Base-by-base conservation (phyloP, 1,284 basidiomycete genomes). In the Ganoderma sinense region DNA sequence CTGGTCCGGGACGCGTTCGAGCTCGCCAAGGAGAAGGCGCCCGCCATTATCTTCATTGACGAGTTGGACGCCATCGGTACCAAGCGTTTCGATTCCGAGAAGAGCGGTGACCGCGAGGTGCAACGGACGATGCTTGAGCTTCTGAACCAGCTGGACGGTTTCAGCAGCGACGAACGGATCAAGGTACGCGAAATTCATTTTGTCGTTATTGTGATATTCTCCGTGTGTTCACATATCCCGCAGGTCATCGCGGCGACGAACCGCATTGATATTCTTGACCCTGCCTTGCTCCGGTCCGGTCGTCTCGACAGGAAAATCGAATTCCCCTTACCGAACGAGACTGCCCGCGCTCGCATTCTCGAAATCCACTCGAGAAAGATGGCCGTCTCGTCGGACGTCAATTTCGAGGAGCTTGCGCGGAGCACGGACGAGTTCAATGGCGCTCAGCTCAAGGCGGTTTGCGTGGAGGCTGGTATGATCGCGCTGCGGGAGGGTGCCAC, bases 391-490 rank as follows among this genome's bases (percentile, higher is more conserved):
- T 82, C 87, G 23, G 89, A 89, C 74, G 91, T 94, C 75, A 94
- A 94, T 81, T 94, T 88, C 78, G 91, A 93, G 73, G 92, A 94
- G 78, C 82, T 94, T 59, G 91, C 92, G 14, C 82, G 91, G 71
- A 89, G 87, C 69, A 93, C 92, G 20, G 92, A 94, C 79, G 92
- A 94, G 79, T 92, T 94, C 85, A 94, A 93, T 78, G 91, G 88
- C 29, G 89, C 89, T 3, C 89, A 90, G 76, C 82, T 96, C 76
- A 97, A 97, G 84, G 97, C 96, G 41, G 93, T 98, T 26, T 97
- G 97, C 84, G 93, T 99, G 16, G 97, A 98, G 83, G 97, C 97
- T 33, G 97, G 98, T 72, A 99, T 99, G 98, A 97, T 99, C 78
- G 94, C 97, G 23, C 84, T 99, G 60, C 85, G 97, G 74, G 97